Conservation (phyloP, 257 asterid genomes). For the Przewalskia tangutica region DNA sequence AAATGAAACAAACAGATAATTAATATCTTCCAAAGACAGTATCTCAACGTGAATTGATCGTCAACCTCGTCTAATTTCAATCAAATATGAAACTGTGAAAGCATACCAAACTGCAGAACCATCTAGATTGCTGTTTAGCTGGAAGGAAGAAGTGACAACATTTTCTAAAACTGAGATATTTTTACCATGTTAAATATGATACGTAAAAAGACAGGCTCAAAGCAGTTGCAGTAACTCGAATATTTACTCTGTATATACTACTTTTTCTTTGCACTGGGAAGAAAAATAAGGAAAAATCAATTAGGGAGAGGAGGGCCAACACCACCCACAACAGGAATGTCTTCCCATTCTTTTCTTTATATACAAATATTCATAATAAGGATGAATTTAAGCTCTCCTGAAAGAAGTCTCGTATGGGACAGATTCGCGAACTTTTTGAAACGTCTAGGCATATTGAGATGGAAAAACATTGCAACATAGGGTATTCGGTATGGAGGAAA, state of each 20-base stretch:
- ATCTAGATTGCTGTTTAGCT: neutral
- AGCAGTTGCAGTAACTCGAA: neutral
- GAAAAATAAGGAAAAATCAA: neutral
- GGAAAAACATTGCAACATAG: neutral
- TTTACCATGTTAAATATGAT: neutral
- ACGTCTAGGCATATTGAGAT: neutral
- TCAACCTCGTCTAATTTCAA: too few relatives aligned
- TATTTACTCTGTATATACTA: neutral
- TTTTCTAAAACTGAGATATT: neutral
- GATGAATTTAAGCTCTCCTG: neutral
- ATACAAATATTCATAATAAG: neutral
- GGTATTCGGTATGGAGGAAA: too few relatives aligned
- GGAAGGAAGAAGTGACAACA: neutral
- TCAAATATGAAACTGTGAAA: neutral
- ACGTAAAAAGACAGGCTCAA: neutral
- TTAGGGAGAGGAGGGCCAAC: neutral
- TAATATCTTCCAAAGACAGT: too few relatives aligned
- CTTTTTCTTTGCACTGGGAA: neutral
- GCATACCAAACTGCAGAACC: neutral
- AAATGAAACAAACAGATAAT: neutral
- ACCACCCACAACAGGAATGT: neutral
- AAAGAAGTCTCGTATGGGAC: neutral
- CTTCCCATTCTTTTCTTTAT: neutral
- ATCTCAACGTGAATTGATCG: too few relatives aligned
- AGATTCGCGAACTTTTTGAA: neutral